Evolutionary conservation across 257 asterid species (phyloP).

Genomic region (Lantana camara): DNA sequence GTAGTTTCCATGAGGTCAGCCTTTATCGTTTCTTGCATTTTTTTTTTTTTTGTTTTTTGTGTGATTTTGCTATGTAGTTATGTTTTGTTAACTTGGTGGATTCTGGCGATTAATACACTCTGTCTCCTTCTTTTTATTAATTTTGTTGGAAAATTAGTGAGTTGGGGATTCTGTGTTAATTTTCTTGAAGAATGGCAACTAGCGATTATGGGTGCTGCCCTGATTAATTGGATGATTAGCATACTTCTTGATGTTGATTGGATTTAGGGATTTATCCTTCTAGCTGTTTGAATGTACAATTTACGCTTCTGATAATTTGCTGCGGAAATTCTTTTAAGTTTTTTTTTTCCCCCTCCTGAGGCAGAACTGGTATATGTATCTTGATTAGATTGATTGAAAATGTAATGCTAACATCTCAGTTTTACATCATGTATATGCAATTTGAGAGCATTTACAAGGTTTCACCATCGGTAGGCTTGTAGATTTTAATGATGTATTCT

Average conservation of each 20-base stretch:
- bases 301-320: neutral
- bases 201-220: neutral
- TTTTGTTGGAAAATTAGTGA: neutral
- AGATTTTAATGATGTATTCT: constrained; percentile 18
- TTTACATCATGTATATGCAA: neutral
- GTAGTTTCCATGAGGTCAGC: constrained; percentile 79
- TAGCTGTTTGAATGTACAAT: constrained; percentile 1
- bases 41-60: neutral
- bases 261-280: constrained; percentile 6
- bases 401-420: neutral
- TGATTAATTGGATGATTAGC: neutral
- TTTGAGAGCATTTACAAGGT: neutral
- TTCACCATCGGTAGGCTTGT: neutral
- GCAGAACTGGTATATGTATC: constrained; percentile 5
- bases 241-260: constrained; percentile 3
- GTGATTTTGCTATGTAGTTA: constrained; percentile 1
- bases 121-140: neutral
- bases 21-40: neutral
- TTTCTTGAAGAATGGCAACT: neutral
- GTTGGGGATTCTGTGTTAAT: constrained; percentile 7
- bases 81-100: constrained; percentile 8
- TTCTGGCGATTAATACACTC: neutral
- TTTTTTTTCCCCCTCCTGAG: constrained; percentile 16
- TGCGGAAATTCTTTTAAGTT: too few species aligned
- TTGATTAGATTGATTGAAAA: constrained; percentile 5